phyloP scores from a whole-genome alignment of 768 basidiomycete species.

The Collybia sordida region DNA sequence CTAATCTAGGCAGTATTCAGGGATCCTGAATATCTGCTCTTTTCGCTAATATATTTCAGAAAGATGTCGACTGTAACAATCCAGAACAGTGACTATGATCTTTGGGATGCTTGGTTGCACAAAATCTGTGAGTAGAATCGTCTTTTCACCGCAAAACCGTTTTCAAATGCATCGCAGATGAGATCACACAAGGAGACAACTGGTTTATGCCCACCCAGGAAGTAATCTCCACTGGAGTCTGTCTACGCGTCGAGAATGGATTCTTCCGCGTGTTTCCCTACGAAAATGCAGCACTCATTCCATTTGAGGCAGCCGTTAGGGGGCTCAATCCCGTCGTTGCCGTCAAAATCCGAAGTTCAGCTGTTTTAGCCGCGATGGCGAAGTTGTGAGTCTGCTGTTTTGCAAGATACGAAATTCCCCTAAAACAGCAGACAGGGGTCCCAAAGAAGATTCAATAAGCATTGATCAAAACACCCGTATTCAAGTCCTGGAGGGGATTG shows the following conservation, averaged over 20 bases:
- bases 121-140: constrained; percentile 55
- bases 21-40: background rate
- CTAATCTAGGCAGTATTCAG: constrained; percentile 5
- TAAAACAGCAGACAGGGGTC: constrained; percentile 33
- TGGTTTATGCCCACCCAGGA: constrained; percentile 83
- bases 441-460: constrained; percentile 54
- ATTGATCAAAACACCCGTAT: constrained; percentile 84
- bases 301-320: constrained; percentile 78
- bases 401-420: constrained; percentile 1
- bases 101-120: constrained; percentile 77
- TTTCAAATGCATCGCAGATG: constrained; percentile 39
- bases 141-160: too few relatives aligned
- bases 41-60: background rate
- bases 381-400: constrained; percentile 47
- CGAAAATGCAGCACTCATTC: constrained; percentile 68
- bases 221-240: constrained; percentile 70
- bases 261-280: constrained; percentile 87
- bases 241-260: constrained; percentile 57
- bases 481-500: constrained; percentile 74
- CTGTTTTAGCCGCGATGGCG: constrained; percentile 73
- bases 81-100: constrained; percentile 69
- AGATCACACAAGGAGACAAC: constrained; percentile 60
- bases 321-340: constrained; percentile 81
- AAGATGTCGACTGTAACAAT: constrained; percentile 36
- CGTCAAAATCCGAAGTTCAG: constrained; percentile 72